These are phyloP conservation scores for Colletotrichum melonis DNA, from an alignment of 2,329 filamentous ascomycete genomes.

Conservation along the genomic window DNA sequence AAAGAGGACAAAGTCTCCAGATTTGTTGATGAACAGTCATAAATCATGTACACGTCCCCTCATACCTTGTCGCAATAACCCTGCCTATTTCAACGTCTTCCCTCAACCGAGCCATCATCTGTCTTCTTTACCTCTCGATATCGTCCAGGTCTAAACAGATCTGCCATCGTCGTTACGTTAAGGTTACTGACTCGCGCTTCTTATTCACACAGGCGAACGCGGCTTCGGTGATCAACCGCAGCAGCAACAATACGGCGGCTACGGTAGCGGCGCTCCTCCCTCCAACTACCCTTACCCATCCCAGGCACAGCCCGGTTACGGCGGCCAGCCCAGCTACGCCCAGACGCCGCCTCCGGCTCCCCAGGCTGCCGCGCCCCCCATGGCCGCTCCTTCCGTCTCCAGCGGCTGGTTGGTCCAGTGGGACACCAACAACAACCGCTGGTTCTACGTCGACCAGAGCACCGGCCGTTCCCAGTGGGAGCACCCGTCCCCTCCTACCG, in stretches of 20 bases:
- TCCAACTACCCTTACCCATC: slow-evolving; percentile 35
- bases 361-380: slow-evolving; percentile 48
- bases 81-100: not conserved
- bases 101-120: not conserved
- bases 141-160: not conserved
- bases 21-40: not conserved
- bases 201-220: slow-evolving; percentile 24
- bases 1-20: not conserved
- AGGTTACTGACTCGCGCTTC: slow-evolving; percentile 32
- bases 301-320: slow-evolving; percentile 35
- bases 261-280: slow-evolving; percentile 29
- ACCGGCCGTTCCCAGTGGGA: slow-evolving; percentile 75
- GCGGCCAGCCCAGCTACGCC: slow-evolving; percentile 33
- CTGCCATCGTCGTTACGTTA: slow-evolving; percentile 27
- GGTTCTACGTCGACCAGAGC: slow-evolving; percentile 73
- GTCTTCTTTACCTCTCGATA: not conserved
- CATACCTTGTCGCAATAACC: not conserved
- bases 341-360: slow-evolving; percentile 35
- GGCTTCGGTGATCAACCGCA: slow-evolving; percentile 35
- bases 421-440: slow-evolving; percentile 70
- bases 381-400: slow-evolving; percentile 52
- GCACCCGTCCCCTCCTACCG: slow-evolving; percentile 51
- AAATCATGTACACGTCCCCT: slow-evolving; percentile 1
- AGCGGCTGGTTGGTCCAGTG: slow-evolving; percentile 73
- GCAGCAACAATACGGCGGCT: slow-evolving; percentile 37